These are phyloP conservation scores for Chenopodium berlandieri DNA, from an alignment of 148 eudicot species.

Conservation along the genomic window DNA sequence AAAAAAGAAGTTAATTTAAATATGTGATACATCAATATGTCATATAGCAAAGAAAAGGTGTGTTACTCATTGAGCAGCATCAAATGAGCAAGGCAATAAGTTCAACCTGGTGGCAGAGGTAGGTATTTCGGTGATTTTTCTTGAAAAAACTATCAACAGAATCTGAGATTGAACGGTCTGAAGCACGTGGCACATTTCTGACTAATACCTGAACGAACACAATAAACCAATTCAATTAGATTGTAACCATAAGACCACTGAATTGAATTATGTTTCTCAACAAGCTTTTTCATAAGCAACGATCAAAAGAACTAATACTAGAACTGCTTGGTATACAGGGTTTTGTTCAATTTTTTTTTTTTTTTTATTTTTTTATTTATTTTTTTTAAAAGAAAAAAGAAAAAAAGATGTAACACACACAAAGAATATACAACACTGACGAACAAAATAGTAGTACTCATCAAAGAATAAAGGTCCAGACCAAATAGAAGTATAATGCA, in stretches of 20 bases:
- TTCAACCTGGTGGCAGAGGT: conserved; percentile 85
- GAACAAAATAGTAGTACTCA: background rate
- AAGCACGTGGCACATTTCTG: conserved; percentile 69
- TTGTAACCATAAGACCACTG: background rate
- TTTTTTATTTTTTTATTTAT: too few relatives aligned
- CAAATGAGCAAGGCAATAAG: background rate
- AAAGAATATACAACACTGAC: background rate
- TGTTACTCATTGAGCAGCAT: background rate
- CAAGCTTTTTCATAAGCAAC: background rate
- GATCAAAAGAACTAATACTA: background rate
- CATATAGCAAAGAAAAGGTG: background rate
- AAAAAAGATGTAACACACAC: background rate
- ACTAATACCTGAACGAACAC: conserved; percentile 71
- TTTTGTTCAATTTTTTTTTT: background rate
- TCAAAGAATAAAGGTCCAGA: background rate
- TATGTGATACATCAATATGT: background rate
- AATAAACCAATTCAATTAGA: conserved; percentile 7
- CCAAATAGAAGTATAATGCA: background rate
- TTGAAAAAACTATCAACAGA: conserved; percentile 74
- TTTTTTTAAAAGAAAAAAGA: too few relatives aligned
- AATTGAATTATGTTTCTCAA: background rate
- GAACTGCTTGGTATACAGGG: background rate
- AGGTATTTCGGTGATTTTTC: conserved; percentile 77
- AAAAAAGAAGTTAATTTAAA: background rate
- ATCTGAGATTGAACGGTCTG: conserved; percentile 74